These are phyloP conservation scores for Plasmodium chabaudi DNA, from an alignment of 169 alveolate genomes.

Conservation along the genomic window DNA sequence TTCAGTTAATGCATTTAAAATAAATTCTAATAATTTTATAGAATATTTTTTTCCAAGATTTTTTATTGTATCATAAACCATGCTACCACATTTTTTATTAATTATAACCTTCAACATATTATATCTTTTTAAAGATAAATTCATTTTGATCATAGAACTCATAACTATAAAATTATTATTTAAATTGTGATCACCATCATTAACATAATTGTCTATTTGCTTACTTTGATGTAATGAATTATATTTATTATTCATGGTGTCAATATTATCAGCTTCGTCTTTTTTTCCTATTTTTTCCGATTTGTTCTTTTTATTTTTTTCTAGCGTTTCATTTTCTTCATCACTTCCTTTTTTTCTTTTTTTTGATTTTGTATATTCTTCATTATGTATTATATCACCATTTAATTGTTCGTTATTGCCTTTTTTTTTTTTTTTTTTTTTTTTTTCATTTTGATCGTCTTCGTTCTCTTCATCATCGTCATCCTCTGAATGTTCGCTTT, in stretches of 20 bases:
- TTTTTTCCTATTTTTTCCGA: neutral
- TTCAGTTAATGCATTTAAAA: conserved; percentile 7
- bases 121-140: conserved; percentile 56
- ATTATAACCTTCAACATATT: neutral
- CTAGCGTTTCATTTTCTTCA: neutral
- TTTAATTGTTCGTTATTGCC: neutral
- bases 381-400: neutral
- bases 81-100: neutral
- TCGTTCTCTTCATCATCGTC: neutral
- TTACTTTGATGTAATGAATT: neutral
- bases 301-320: neutral
- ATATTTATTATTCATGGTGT: neutral
- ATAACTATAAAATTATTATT: conserved; percentile 14
- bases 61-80: conserved; percentile 15
- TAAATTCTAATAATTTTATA: conserved; percentile 34
- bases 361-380: neutral
- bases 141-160: conserved; percentile 46
- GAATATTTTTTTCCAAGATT: conserved; percentile 63
- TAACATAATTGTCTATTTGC: neutral
- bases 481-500: neutral
- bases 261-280: neutral
- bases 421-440: neutral
- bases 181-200: neutral
- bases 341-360: neutral
- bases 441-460: neutral